Base-by-base conservation (phyloP, 2,329 filamentous ascomycete species). In the Beauveria scarabaeidicola region DNA sequence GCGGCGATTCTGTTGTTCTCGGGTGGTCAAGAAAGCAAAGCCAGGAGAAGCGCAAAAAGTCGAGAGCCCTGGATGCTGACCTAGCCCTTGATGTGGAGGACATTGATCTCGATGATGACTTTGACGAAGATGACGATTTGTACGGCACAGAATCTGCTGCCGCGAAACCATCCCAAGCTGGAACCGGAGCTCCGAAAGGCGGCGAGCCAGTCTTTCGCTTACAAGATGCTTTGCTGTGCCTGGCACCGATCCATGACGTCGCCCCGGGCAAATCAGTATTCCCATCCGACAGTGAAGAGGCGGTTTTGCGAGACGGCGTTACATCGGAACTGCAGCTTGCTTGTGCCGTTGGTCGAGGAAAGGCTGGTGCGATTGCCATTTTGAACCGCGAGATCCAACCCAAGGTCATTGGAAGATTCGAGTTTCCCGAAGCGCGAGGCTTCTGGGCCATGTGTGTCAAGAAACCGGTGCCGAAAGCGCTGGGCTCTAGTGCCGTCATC, bases 361-460 rank as follows among this genome's bases (percentile, higher is more conserved):
- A 77, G 27, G 82, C 84, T 17, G 86, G 88, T 5, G 83, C 87
- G 1, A 74, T 99, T 41, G 87, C 90, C 5, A 79, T 94, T 47
- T 76, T 97, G 60, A 91, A 90, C 68, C 83, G 87, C 63, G 84
- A 90, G 62, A 84, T 97, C 57, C 85, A 90, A 58, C 90, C 91
- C 1, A 82, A 81, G 58, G 81, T 88, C 25, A 81, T 89, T 19
- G 86, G 86, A 1, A 82, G 84, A 23, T 86, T 90, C 65, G 83
- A 87, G 52, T 86, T 94, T 52, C 83, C 88, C 2, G 85, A 88
- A 65, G 88, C 88, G 1, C 81, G 86, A 60, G 86, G 86, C 1
- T 81, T 95, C 61, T 97, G 93, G 93, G 88, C 91, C 48, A 82
- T 96, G 68, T 82, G 80, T 63, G 86, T 84, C 10, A 86, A 84